Percentiles rank a stretch among this genome's conserved stretches.
Evolutionary conservation across 2,329 filamentous ascomycete species (phyloP).

Genomic region (Emericellopsis atlantica): DNA sequence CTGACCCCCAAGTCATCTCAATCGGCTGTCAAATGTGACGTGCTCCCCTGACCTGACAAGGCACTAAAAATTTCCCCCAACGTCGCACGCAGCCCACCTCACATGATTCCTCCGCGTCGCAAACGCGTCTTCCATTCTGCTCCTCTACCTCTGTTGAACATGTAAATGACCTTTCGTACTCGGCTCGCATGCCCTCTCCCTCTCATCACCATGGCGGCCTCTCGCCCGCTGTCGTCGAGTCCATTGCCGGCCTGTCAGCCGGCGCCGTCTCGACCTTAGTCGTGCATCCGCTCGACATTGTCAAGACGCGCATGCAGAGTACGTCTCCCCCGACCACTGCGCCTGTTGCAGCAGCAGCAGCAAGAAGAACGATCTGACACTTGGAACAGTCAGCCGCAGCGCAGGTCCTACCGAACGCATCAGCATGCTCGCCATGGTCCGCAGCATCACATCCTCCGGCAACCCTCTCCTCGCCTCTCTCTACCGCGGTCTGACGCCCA

Average conservation of each 20-base stretch:
- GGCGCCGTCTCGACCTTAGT: slow-evolving; percentile 76
- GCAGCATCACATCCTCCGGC: slow-evolving; percentile 33
- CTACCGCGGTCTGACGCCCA: slow-evolving; percentile 83
- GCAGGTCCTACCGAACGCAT: slow-evolving; percentile 23
- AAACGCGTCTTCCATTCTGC: no score
- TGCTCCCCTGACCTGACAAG: no score
- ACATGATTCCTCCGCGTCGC: no score
- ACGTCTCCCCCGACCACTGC: slow-evolving; percentile 10
- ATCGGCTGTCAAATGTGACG: no score
- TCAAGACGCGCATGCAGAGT: slow-evolving; percentile 95
- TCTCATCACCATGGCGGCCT: slow-evolving; percentile 41
- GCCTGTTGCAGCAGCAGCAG: not conserved
- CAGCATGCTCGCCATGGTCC: slow-evolving; percentile 39
- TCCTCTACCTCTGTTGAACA: not conserved
- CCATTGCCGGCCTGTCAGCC: slow-evolving; percentile 78
- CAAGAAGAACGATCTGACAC: no score
- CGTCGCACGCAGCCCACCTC: no score
- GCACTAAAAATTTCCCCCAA: no score
- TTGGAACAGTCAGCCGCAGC: slow-evolving; percentile 34
- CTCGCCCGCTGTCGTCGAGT: slow-evolving; percentile 72
- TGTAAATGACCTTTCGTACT: not conserved
- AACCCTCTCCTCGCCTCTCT: slow-evolving; percentile 53
- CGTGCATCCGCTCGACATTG: slow-evolving; percentile 85
- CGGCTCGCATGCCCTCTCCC: slow-evolving; percentile 9
- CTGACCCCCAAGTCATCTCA: no score